Base-by-base conservation (phyloP, 768 basidiomycete genomes). In the Sporobolomyces pararoseus region DNA sequence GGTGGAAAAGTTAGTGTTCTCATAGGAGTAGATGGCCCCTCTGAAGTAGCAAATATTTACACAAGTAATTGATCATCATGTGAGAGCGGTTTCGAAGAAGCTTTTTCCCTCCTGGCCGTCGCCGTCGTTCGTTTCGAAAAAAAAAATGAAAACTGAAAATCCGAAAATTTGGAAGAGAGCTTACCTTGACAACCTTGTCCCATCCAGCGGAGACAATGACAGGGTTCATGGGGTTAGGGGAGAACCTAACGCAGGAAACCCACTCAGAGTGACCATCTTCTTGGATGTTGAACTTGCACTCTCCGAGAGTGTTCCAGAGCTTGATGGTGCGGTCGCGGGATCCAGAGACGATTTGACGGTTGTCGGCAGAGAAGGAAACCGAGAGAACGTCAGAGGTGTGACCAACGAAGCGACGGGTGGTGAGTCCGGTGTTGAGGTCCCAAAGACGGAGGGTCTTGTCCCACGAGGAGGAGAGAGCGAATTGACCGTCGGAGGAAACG, bases 141-240 rank as follows among this genome's bases (percentile, higher is more conserved):
- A 69, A 49, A 39, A 23, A 9, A 42, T 9, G 39, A 17, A 17
- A 42, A 17, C 10, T 9, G 17, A 17, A 17, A 66, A 75, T 66
- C 53, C 21, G 25, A 4, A 29, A 23, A 57, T 42, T 3, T 19
- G 21, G 47, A 51, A 51, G 29, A 42, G 32, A 60, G 31, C 87
- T 82, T 75, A 95, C 96, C 88, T 99, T 99, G 80, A 99, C 96
- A 72, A 97, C 92, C 85, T 97, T 98, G 85, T 99, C 96, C 96
- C 96, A 99, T 78, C 96, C 96, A 78, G 88, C 89, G 70, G 96
- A 98, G 68, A 99, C 96, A 78, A 98, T 98, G 79, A 98, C 95
- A 66, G 96, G 93, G 85, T 94, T 97, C 83, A 87, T 78, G 75
- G 94, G 87, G 80, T 98, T 98, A 63, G 96, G 96, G 83, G 92